These are phyloP conservation scores for Metschnikowia hibisci DNA, from an alignment of 805 yeast species.

Conservation along the genomic window DNA sequence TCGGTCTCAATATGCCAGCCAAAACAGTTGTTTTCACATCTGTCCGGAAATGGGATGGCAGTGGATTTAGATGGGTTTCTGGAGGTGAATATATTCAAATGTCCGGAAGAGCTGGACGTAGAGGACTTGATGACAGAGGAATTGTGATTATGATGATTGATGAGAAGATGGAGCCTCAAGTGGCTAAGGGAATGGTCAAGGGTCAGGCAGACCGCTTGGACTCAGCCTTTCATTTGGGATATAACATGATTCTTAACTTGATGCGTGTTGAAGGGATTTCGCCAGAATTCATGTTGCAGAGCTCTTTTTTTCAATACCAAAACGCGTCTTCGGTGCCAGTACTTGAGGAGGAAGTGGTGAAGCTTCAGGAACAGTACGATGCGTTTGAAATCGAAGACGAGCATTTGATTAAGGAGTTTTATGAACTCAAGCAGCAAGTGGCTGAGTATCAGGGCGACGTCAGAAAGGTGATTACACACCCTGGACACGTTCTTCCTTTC, in stretches of 20 bases:
- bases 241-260: conserved; percentile 92
- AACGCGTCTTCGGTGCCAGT: conserved; percentile 86
- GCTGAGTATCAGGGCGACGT: conserved; percentile 69
- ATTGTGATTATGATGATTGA: conserved; percentile 99
- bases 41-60: conserved; percentile 98
- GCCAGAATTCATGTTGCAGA: conserved; percentile 94
- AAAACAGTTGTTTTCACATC: conserved; percentile 97
- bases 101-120: conserved; percentile 99
- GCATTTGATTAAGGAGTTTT: conserved; percentile 69
- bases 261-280: conserved; percentile 98
- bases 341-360: conserved; percentile 64
- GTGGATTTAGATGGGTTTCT: conserved; percentile 96
- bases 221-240: conserved; percentile 96
- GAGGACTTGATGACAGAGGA: conserved; percentile 99
- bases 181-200: conserved; percentile 98
- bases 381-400: conserved; percentile 68
- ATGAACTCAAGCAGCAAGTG: conserved; percentile 73
- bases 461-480: conserved; percentile 82
- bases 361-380: conserved; percentile 47
- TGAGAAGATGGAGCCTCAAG: conserved; percentile 99
- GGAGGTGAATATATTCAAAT: conserved; percentile 99
- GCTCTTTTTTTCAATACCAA: conserved; percentile 93
- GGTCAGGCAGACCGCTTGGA: conserved; percentile 98
- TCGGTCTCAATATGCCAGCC: conserved; percentile 99
- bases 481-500: conserved; percentile 78